These are phyloP conservation scores for Wallemia ichthyophaga DNA, from an alignment of 1,284 basidiomycete genomes.

Conservation along the genomic window DNA sequence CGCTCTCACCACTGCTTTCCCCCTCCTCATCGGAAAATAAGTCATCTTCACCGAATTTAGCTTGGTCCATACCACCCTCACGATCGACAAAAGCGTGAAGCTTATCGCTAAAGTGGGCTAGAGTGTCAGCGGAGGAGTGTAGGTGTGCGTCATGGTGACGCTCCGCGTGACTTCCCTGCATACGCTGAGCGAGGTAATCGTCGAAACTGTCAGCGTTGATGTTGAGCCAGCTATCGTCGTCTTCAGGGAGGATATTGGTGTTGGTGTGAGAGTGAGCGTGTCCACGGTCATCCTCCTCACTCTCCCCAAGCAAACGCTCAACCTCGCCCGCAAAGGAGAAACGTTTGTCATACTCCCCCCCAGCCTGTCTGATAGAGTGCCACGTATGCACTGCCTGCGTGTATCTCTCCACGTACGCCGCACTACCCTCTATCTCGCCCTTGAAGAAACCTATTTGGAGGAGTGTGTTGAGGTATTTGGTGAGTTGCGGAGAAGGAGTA, in stretches of 20 bases:
- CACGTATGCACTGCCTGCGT: slow-evolving; percentile 34
- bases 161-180: background rate
- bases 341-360: slow-evolving; percentile 28
- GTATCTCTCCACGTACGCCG: slow-evolving; percentile 40
- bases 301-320: background rate
- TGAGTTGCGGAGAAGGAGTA: slow-evolving; percentile 11
- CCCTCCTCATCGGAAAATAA: slow-evolving; percentile 6
- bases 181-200: slow-evolving; percentile 19
- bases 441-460: slow-evolving; percentile 37
- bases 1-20: slow-evolving; percentile 4
- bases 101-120: slow-evolving; percentile 46
- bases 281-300: no score
- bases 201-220: slow-evolving; percentile 35
- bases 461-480: slow-evolving; percentile 39
- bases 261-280: slow-evolving; percentile 4
- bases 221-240: slow-evolving; percentile 40
- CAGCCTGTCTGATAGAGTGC: slow-evolving; percentile 26
- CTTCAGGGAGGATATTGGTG: slow-evolving; percentile 19
- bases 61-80: slow-evolving; percentile 56
- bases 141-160: background rate
- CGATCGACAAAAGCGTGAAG: slow-evolving; percentile 65
- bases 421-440: slow-evolving; percentile 39
- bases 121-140: slow-evolving; percentile 29
- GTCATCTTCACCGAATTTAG: slow-evolving; percentile 26
- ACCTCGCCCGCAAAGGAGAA: slow-evolving; percentile 1